phyloP scores from a whole-genome alignment of 2,329 filamentous ascomycete species.

The Madurella mycetomatis region DNA sequence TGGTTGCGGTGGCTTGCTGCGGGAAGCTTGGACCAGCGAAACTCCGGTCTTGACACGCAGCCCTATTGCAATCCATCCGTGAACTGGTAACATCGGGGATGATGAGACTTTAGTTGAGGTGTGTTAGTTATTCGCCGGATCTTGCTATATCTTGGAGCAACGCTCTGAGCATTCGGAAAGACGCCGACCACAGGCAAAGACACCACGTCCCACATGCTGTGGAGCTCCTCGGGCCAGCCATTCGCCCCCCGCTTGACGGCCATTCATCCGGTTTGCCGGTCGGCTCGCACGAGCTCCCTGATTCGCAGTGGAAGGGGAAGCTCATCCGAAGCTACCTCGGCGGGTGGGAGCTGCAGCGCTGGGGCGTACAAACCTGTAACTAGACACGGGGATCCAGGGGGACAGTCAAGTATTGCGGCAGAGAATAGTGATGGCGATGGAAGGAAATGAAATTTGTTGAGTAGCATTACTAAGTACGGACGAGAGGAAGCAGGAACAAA shows the following conservation, averaged over 20 bases:
- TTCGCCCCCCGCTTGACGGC: conserved; percentile 13
- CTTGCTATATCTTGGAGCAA: neutral
- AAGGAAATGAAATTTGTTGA: too few species aligned
- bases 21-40: neutral
- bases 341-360: conserved; percentile 10
- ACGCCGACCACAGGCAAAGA: neutral
- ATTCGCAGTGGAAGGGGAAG: conserved; percentile 14
- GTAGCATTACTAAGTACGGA: too few species aligned
- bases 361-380: too few species aligned
- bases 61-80: too few species aligned
- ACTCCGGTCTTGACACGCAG: neutral
- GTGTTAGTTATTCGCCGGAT: too few species aligned
- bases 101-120: too few species aligned
- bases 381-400: too few species aligned
- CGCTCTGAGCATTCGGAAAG: neutral
- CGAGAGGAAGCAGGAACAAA: too few species aligned
- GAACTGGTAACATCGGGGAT: too few species aligned
- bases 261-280: conserved; percentile 26
- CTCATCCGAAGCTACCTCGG: conserved; percentile 20
- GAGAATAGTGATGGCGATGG: too few species aligned
- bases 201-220: conserved; percentile 12
- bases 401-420: too few species aligned
- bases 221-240: conserved; percentile 3
- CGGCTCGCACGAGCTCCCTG: conserved; percentile 16
- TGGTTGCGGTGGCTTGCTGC: neutral